These are phyloP conservation scores for Phytophthora palmivora DNA, from an alignment of 352 stramenopile genomes.

Conservation along the genomic window DNA sequence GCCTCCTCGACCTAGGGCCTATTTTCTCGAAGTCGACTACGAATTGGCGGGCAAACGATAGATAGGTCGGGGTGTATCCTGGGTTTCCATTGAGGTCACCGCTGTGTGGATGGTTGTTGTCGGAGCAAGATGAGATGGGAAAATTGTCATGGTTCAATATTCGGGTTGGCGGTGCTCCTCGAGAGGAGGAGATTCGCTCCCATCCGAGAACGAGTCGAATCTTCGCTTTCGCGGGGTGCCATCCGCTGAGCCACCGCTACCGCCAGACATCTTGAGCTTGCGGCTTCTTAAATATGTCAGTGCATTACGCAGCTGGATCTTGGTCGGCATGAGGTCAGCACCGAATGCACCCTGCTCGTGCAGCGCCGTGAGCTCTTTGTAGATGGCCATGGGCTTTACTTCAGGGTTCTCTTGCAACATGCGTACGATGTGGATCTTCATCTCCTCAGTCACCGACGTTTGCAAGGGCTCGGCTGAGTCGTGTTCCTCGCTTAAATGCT, in stretches of 20 bases:
- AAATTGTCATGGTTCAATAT: conserved; percentile 36
- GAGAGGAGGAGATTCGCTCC: conserved; percentile 57
- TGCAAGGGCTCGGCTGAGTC: conserved; percentile 78
- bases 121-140: conserved; percentile 3
- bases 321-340: conserved; percentile 82
- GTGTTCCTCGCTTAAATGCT: conserved; percentile 80
- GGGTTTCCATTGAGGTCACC: conserved; percentile 2
- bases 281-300: conserved; percentile 84
- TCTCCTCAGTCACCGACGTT: conserved; percentile 76
- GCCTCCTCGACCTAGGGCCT: conserved; percentile 22
- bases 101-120: conserved; percentile 4
- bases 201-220: conserved; percentile 62
- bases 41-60: conserved; percentile 23
- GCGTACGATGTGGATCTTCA: conserved; percentile 75
- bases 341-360: conserved; percentile 65
- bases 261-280: conserved; percentile 58
- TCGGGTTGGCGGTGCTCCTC: conserved; percentile 68
- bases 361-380: conserved; percentile 68
- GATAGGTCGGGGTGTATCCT: conserved; percentile 23
- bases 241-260: conserved; percentile 14
- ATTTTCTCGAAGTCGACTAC: conserved; percentile 23
- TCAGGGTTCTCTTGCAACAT: conserved; percentile 72
- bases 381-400: conserved; percentile 82
- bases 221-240: conserved; percentile 47
- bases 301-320: conserved; percentile 83